Percentiles rank a stretch among this genome's conserved stretches.
Evolutionary conservation across 2,329 filamentous ascomycete species (phyloP).

Genomic region (Colletotrichum gigasporum): DNA sequence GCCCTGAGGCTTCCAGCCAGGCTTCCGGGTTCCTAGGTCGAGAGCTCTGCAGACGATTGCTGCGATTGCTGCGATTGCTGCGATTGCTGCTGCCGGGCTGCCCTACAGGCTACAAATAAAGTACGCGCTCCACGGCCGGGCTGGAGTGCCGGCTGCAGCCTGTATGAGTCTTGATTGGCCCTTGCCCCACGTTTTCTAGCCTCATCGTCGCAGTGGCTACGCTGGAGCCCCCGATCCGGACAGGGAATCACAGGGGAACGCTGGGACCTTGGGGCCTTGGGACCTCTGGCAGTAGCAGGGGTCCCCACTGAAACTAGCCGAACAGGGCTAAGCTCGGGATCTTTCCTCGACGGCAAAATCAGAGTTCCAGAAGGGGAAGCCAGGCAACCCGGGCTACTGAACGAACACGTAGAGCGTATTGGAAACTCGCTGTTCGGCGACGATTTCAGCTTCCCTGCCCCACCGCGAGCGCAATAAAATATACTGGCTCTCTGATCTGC

Average conservation of each 20-base stretch:
- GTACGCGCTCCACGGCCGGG: constrained; percentile 6
- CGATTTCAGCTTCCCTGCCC: constrained; percentile 32
- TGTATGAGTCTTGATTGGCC: constrained; percentile 14
- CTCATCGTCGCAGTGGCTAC: constrained; percentile 19
- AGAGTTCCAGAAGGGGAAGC: constrained; percentile 30
- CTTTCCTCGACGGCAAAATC: constrained; percentile 28
- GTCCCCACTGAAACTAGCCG: constrained; percentile 22
- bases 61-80: too few species aligned
- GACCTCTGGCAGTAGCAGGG: constrained; percentile 22
- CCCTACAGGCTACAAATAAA: too few species aligned
- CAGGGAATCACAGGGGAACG: constrained; percentile 20
- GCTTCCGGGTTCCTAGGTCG: not conserved
- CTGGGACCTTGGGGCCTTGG: constrained; percentile 18
- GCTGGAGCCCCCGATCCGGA: constrained; percentile 12
- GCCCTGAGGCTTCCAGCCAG: not conserved
- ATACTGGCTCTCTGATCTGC: constrained; percentile 25
- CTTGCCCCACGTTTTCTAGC: constrained; percentile 29
- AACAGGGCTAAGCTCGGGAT: constrained; percentile 11
- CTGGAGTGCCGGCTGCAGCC: constrained; percentile 18
- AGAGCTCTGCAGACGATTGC: not conserved
- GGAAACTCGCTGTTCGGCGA: constrained; percentile 31
- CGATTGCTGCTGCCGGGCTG: constrained; percentile 12
- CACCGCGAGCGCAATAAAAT: constrained; percentile 32
- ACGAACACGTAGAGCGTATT: constrained; percentile 35
- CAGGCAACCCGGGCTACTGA: constrained; percentile 26